Conservation (phyloP, 2,329 filamentous ascomycete species). For the Dactylonectria macrodidyma region DNA sequence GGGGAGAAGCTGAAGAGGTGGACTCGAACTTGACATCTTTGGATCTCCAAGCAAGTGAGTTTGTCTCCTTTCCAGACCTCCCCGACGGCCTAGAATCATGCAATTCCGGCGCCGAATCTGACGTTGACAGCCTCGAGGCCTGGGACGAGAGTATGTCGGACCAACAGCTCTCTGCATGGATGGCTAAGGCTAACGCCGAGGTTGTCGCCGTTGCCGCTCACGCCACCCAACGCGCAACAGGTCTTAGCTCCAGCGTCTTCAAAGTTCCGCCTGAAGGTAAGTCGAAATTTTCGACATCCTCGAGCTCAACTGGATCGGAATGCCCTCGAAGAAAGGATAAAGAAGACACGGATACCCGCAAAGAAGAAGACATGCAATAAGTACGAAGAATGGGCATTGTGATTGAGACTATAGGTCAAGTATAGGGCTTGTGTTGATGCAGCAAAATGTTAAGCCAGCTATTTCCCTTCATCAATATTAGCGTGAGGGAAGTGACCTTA, state of each 20-base stretch:
- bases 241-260: background rate
- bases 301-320: background rate
- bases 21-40: background rate
- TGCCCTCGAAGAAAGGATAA: background rate
- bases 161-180: background rate
- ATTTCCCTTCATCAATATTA: too few species aligned
- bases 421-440: background rate
- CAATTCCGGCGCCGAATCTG: background rate
- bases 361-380: background rate
- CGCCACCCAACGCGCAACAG: background rate
- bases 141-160: background rate
- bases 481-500: conserved; percentile 17
- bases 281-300: background rate
- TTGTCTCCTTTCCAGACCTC: background rate
- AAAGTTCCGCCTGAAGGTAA: background rate
- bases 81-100: background rate
- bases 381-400: background rate
- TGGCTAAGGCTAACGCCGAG: background rate
- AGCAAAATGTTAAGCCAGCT: too few species aligned
- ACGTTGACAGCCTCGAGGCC: background rate
- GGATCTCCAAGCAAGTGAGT: background rate
- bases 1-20: background rate
- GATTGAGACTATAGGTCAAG: too few species aligned
- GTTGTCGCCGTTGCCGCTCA: background rate
- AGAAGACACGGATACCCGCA: background rate